Conservation (phyloP, 768 basidiomycete genomes). For the Psilocybe cyanescens region DNA sequence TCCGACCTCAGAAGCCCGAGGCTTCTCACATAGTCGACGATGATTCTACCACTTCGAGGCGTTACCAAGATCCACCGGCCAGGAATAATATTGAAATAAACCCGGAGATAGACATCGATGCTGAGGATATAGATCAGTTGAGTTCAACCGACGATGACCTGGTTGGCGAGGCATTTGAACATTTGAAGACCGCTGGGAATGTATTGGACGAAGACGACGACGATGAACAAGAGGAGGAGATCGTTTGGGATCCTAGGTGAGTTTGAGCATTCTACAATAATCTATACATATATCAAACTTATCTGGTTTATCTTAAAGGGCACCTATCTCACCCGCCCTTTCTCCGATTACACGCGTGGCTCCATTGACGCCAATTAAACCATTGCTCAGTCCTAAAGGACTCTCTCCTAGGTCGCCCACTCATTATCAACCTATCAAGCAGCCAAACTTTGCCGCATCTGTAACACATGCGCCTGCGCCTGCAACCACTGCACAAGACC, state of each 20-base stretch:
- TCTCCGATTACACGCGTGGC: conserved; percentile 38
- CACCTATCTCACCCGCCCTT: conserved; percentile 31
- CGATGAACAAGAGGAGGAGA: conserved; percentile 65
- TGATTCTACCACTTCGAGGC: neutral
- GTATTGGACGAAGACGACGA: conserved; percentile 48
- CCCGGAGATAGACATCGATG: conserved; percentile 52
- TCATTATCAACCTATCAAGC: conserved; percentile 22
- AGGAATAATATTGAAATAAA: conserved; percentile 23
- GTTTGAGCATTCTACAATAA: conserved; percentile 4
- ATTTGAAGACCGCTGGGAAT: conserved; percentile 37
- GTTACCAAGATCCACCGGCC: neutral
- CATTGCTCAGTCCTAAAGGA: conserved; percentile 33
- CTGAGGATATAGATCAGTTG: conserved; percentile 61
- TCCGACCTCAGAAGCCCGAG: conserved; percentile 16
- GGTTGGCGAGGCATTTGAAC: conserved; percentile 67
- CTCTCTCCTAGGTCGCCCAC: conserved; percentile 36
- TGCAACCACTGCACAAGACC: conserved; percentile 67
- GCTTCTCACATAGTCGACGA: neutral
- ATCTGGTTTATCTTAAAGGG: conserved; percentile 19
- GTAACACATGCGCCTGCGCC: conserved; percentile 28
- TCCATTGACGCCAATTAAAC: conserved; percentile 37
- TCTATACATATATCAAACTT: neutral
- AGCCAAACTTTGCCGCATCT: conserved; percentile 13
- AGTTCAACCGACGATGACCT: conserved; percentile 85
- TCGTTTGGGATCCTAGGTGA: conserved; percentile 77